Conservation (phyloP, 2,329 filamentous ascomycete species). For the Stemphylium vesicarium region DNA sequence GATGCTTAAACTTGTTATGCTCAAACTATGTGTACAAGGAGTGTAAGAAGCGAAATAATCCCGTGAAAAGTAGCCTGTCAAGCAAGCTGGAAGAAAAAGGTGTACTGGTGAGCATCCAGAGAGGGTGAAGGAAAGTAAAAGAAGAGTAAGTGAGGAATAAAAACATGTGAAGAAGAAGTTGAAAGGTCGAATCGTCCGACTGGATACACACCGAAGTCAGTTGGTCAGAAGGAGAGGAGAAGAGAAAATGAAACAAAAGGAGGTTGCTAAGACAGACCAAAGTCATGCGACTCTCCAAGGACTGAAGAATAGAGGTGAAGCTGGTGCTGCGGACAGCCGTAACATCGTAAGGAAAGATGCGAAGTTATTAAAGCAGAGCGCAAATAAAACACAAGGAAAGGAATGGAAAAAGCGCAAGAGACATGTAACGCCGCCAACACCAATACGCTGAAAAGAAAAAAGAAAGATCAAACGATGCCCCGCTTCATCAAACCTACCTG, state of each 20-base stretch:
- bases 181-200: neutral
- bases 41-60: slow-evolving; percentile 23
- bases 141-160: neutral
- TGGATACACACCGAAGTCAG: slow-evolving; percentile 4
- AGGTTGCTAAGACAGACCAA: slow-evolving; percentile 4
- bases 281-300: neutral
- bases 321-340: neutral
- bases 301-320: neutral
- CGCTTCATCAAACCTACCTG: neutral
- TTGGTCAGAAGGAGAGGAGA: slow-evolving; percentile 7
- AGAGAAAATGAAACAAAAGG: neutral
- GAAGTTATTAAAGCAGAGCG: slow-evolving; percentile 3
- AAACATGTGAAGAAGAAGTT: neutral
- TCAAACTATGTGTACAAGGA: slow-evolving; percentile 23
- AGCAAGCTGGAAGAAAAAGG: slow-evolving; percentile 10
- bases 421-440: slow-evolving; percentile 25
- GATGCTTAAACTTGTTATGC: slow-evolving; percentile 2
- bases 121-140: neutral
- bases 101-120: slow-evolving; percentile 2
- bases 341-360: slow-evolving; percentile 5
- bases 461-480: slow-evolving; percentile 7
- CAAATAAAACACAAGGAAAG: slow-evolving; percentile 14
- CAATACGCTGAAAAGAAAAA: slow-evolving; percentile 9
- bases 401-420: slow-evolving; percentile 26
- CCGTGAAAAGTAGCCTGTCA: slow-evolving; percentile 6